These are phyloP conservation scores for Metschnikowia peoriensis DNA, from an alignment of 805 yeast genomes.

Conservation along the genomic window DNA sequence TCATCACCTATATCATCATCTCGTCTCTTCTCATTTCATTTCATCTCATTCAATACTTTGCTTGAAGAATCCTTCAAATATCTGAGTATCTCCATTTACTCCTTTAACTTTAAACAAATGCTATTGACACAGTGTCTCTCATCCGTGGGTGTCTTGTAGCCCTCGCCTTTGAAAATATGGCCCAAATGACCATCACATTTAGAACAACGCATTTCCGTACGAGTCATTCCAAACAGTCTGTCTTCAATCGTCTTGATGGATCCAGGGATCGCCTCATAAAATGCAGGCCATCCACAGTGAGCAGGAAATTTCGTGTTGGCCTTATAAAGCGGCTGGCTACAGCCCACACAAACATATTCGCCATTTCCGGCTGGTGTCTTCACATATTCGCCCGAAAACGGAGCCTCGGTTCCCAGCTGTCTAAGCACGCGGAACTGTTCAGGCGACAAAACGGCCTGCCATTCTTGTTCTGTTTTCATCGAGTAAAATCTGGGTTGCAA, in stretches of 20 bases:
- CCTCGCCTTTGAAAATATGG: slow-evolving; percentile 93
- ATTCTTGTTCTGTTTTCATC: slow-evolving; percentile 50
- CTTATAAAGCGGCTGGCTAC: slow-evolving; percentile 74
- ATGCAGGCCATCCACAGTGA: slow-evolving; percentile 98
- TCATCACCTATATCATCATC: too few relatives aligned
- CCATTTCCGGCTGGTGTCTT: slow-evolving; percentile 58
- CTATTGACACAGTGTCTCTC: slow-evolving; percentile 96
- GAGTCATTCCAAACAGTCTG: slow-evolving; percentile 64
- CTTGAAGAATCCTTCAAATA: background rate
- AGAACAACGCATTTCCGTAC: slow-evolving; percentile 87
- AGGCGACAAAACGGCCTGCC: slow-evolving; percentile 78
- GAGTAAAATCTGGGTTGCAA: slow-evolving; percentile 4
- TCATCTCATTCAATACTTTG: background rate
- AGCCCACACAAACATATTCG: slow-evolving; percentile 80
- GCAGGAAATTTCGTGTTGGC: slow-evolving; percentile 82
- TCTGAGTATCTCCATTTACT: slow-evolving; percentile 2
- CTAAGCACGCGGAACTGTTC: slow-evolving; percentile 78
- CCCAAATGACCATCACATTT: slow-evolving; percentile 94
- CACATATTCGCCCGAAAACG: slow-evolving; percentile 61
- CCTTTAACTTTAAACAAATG: slow-evolving; percentile 64
- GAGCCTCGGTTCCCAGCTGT: slow-evolving; percentile 69
- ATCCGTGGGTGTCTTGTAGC: slow-evolving; percentile 82
- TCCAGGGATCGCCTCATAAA: slow-evolving; percentile 85
- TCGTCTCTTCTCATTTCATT: background rate
- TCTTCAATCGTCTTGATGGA: slow-evolving; percentile 65